Evolutionary conservation across 2,329 filamentous ascomycete genomes (phyloP).

Genomic region (Botrytis fragariae): DNA sequence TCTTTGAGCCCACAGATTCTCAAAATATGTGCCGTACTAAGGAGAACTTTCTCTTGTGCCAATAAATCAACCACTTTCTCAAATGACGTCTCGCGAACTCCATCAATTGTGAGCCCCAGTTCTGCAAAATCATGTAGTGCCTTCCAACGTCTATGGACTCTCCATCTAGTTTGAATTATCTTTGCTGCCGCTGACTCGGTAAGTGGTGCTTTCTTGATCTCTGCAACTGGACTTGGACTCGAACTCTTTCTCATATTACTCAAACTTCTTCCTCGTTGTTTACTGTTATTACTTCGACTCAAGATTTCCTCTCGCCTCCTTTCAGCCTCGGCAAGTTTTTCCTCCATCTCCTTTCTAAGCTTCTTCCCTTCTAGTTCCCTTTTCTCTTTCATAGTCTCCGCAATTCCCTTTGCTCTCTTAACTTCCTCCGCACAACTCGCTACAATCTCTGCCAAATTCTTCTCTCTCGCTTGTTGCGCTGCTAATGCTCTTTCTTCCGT

Average conservation of each 20-base stretch:
- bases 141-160: conserved; percentile 54
- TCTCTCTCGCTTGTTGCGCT: conserved; percentile 74
- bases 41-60: conserved; percentile 63
- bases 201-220: conserved; percentile 41
- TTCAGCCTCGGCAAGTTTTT: conserved; percentile 75
- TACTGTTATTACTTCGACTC: conserved; percentile 50
- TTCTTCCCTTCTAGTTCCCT: conserved; percentile 70
- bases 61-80: conserved; percentile 70
- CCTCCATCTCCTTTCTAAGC: conserved; percentile 72
- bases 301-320: conserved; percentile 64
- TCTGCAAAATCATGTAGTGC: conserved; percentile 64
- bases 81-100: conserved; percentile 67
- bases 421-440: conserved; percentile 81
- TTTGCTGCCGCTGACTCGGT: conserved; percentile 60
- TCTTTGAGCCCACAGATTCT: conserved; percentile 69
- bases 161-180: conserved; percentile 71
- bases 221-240: conserved; percentile 49
- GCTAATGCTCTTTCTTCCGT: conserved; percentile 76
- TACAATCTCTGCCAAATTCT: conserved; percentile 77
- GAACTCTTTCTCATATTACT: conserved; percentile 53
- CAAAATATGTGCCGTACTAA: conserved; percentile 64
- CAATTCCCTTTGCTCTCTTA: conserved; percentile 76
- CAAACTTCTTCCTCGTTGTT: conserved; percentile 53
- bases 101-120: conserved; percentile 67
- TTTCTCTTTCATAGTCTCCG: conserved; percentile 77